Evolutionary conservation across 2,329 filamentous ascomycete species (phyloP), one percentile per base, ranked within the genome.

Genomic region (Sarocladium oryzae): DNA sequence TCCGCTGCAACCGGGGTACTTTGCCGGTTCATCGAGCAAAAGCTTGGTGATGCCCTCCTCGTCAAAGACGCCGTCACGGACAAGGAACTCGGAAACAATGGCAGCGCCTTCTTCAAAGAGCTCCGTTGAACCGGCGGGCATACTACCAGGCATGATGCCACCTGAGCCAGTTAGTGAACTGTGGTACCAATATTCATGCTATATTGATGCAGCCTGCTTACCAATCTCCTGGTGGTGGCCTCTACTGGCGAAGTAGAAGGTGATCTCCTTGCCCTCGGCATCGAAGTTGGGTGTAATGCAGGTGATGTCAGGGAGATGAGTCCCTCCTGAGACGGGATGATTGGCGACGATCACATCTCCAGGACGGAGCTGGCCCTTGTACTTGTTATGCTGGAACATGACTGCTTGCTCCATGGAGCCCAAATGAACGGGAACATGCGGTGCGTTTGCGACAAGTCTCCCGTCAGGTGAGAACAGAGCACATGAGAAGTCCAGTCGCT

Each of bases 391-490:
- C 77, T 71, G 89, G 80, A 61, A 85, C 55, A 79, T 76, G 3
- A 90, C 84, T 21, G 86, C 88, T 32, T 85, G 88, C 18, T 82
- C 84, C 86, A 89, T 90, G 30, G 81, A 85, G n/a, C 86, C 86
- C 2, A 90, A 69, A 62, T 89, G 86, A 1, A 89, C 86, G 0
- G 86, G 86, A 1, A 90, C 72, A 68, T 90, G 86, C 0, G 86
- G 86, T 10, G 86, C 79, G 62, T 89, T 88, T 1, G 85, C 85
- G 1, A 89, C 85, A 1, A 90, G 70, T 0, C 84, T 83, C 7
- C 86, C 86, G 21, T 85, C 81, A 0, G 82, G 77, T 37, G 86
- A 85, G 59, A 91, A 91, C 0, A 91, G 69, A 1, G 87, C 87
- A 52, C 87, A 91, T 0, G 84, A 88, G 61, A 88, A 91, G 57